Evolutionary conservation across 176 grass and related monocot species (phyloP), one percentile per base, ranked within the genome.

Genomic region (Zea luxurians): DNA sequence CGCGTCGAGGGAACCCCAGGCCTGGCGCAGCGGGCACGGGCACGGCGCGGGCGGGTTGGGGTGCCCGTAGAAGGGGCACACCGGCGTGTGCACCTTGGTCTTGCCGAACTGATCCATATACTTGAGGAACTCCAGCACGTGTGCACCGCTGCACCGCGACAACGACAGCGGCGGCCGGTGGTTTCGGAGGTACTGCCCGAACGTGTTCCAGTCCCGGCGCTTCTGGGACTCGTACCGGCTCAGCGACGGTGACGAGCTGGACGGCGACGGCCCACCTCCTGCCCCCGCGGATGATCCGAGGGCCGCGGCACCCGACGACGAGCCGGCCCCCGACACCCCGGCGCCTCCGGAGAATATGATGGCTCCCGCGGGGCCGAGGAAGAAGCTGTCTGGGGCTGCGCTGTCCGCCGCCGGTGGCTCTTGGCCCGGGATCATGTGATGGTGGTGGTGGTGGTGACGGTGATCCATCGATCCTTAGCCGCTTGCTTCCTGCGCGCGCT

Each of bases 41-140:
- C 93, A 97, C 0, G 93, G 93, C 40, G 93, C 90, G 10, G 93
- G 93, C 2, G 93, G 93, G 71, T 93, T 97, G 21, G 93, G 93
- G 62, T 91, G 90, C 42, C 93, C 93, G 61, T 82, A 97, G 84
- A 91, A 97, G 86, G 93, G 90, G 90, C 93, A 97, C 60, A 86
- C 86, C 73, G 66, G 78, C 38, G 88, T 88, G 86, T 97, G 93
- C 61, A 97, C 93, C 88, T 97, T 97, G 48, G 93, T 97, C 86
- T 97, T 97, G 43, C 93, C 93, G 83, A 97, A 97, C 84, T 97
- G 93, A 75, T 97, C 93, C 77, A 97, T 88, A 84, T 97, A 97
- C 65, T 90, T 87, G 73, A 97, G 90, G 80, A 97, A 97, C 77
- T 97, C 93, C 40, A 97, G 90, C 37, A 92, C 93, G 71, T 97